A percentile compares a stretch with the other conserved stretches of the same genome.
These are phyloP conservation scores for Smittium culicis DNA, from an alignment of 371 early-diverging fungal genomes.

Conservation along the genomic window DNA sequence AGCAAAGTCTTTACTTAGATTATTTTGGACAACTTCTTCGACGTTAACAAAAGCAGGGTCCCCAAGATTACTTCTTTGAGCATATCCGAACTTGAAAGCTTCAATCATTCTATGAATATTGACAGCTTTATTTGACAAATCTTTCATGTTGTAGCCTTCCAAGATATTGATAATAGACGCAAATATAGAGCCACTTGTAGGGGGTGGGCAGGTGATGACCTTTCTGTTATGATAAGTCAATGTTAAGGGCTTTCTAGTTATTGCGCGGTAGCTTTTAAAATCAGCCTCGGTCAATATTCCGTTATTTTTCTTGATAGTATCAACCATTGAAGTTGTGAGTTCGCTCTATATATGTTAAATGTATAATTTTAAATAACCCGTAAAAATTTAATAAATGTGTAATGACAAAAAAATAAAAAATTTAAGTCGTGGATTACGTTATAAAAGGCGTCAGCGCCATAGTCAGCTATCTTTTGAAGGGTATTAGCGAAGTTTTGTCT, in stretches of 20 bases:
- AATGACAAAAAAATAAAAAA: not conserved
- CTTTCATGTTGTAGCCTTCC: constrained; percentile 52
- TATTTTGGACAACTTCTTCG: constrained; percentile 36
- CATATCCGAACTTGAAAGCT: constrained; percentile 81
- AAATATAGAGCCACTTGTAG: constrained; percentile 72
- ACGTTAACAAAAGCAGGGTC: constrained; percentile 62
- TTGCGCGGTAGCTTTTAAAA: constrained; percentile 50
- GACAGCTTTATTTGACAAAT: constrained; percentile 22
- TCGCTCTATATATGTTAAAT: constrained; percentile 34
- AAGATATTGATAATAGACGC: constrained; percentile 76
- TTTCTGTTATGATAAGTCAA: constrained; percentile 66
- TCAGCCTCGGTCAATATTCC: constrained; percentile 79
- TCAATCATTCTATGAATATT: constrained; percentile 73
- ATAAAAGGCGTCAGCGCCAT: constrained; percentile 83
- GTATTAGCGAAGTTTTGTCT: constrained; percentile 66
- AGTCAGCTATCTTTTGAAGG: constrained; percentile 55
- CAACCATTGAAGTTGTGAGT: constrained; percentile 63
- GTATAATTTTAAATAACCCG: too few species aligned
- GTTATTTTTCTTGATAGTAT: constrained; percentile 46
- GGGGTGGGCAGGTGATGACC: constrained; percentile 49
- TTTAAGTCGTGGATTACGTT: not conserved
- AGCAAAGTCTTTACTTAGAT: constrained; percentile 57
- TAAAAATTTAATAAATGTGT: not conserved
- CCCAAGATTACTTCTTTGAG: constrained; percentile 65
- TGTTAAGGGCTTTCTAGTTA: constrained; percentile 43